Evolutionary conservation across 2,329 filamentous ascomycete species (phyloP), one percentile per base, ranked within the genome.

Genomic region (Trichoderma asperellum): DNA sequence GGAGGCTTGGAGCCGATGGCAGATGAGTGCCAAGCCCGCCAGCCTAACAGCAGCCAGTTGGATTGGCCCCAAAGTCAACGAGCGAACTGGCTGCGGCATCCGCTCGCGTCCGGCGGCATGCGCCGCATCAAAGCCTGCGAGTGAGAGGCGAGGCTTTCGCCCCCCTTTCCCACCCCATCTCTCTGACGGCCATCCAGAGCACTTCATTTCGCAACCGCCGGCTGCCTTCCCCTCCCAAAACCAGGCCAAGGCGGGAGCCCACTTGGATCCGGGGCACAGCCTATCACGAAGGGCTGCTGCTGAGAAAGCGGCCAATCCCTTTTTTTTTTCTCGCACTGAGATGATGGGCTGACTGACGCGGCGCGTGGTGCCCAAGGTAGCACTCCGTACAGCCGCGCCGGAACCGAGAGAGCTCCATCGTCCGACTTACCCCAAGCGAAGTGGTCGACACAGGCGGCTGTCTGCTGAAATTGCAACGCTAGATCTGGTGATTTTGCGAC

Each of bases 281-380:
- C 63, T 57, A 66, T 69, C 27, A 52, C 52, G 43, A 40, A 27
- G 16, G 32, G 52, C 24, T 62, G 35, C 67, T 35, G 34, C 60
- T 27, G 60, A 29, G 21, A 27, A 34, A 63, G 49, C 59, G 34
- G 67, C 67, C 67, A 68, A 68, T 63, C 52, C 40, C 37, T 29
- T 56, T 37, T 21, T 29, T 29, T 21, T 29, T 32, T 55, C 29
- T 34, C 59, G 43, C 59, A 63, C 67, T 35, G 12, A 24, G 11
- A 66, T 63, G 55, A 62, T 63, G 55, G 68, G 68, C 61, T 69
- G 68, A 69, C 68, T 69, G 68, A 69, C 68, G 68, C 68, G 61
- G 61, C 68, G 60, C 59, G 58, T 64, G 49, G 61, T 56, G 61
- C 34, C 61, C 35, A 47, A 53, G 5, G 52, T 43, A 55, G 40